Conservation (phyloP, 306 rosid species). For the Prunus fruticosa region DNA sequence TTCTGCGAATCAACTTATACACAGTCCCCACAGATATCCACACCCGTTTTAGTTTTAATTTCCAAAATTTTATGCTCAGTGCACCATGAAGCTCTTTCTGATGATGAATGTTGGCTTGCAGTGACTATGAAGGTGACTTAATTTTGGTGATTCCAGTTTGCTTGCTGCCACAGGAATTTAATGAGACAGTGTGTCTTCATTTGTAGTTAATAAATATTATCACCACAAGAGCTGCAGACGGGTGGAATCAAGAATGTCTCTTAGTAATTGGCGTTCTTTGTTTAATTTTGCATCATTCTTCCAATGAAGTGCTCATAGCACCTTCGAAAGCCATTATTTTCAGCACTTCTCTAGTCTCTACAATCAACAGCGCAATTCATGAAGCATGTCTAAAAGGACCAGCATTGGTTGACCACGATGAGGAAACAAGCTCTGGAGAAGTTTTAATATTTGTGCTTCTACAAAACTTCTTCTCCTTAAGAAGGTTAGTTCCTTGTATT, state of each 20-base stretch:
- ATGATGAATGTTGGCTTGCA: conserved; percentile 69
- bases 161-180: conserved; percentile 8
- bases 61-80: conserved; percentile 53
- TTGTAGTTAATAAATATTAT: conserved; percentile 60
- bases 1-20: conserved; percentile 31
- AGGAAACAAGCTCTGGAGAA: conserved; percentile 56
- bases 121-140: conserved; percentile 59
- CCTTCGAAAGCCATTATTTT: conserved; percentile 69
- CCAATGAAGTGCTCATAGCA: conserved; percentile 51
- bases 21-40: conserved; percentile 41
- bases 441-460: conserved; percentile 56
- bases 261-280: conserved; percentile 59
- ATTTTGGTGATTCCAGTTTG: background rate
- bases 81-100: conserved; percentile 50
- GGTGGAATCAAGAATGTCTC: conserved; percentile 53
- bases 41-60: conserved; percentile 45
- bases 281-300: conserved; percentile 71
- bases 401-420: background rate
- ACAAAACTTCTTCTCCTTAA: conserved; percentile 62
- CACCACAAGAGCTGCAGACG: conserved; percentile 32
- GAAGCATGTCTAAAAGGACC: conserved; percentile 43
- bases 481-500: conserved; percentile 45
- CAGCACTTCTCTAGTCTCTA: conserved; percentile 49
- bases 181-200: conserved; percentile 17
- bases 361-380: conserved; percentile 42